Percentiles rank a stretch among this genome's conserved stretches.
Conservation (phyloP, 345 rosid genomes). For the Physaria fendleri region DNA sequence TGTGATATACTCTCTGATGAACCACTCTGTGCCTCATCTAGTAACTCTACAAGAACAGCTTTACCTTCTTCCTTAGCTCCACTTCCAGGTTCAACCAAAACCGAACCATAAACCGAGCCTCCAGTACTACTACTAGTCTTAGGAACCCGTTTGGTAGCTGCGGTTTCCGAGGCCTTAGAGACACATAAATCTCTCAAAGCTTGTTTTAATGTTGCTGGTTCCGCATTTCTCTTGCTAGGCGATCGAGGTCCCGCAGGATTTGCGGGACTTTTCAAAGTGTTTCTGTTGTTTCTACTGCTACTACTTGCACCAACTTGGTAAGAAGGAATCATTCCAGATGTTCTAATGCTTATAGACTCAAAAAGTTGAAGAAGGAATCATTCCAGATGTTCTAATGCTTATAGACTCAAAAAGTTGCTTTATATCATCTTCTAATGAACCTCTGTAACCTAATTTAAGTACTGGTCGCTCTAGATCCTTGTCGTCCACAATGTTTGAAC, state of each 20-base stretch:
- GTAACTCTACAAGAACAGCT: constrained; percentile 49
- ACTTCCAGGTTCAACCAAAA: constrained; percentile 54
- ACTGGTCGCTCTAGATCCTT: constrained; percentile 44
- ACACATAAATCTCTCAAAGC: constrained; percentile 76
- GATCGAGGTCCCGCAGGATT: constrained; percentile 47
- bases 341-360: constrained; percentile 70
- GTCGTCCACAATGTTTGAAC: constrained; percentile 32
- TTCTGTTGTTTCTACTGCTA: constrained; percentile 37
- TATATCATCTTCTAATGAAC: constrained; percentile 77
- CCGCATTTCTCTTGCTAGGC: constrained; percentile 51
- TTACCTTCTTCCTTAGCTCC: constrained; percentile 41
- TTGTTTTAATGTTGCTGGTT: constrained; percentile 69
- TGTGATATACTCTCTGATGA: constrained; percentile 34
- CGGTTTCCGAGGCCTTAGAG: constrained; percentile 90
- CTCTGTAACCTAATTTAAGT: constrained; percentile 53
- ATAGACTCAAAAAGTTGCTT: no score
- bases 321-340: constrained; percentile 48
- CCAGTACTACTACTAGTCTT: constrained; percentile 30
- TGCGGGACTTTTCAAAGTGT: constrained; percentile 62
- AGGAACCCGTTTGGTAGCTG: constrained; percentile 63
- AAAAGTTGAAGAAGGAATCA: no score
- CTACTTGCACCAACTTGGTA: constrained; percentile 36
- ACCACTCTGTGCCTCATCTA: constrained; percentile 42
- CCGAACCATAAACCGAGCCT: constrained; percentile 57
- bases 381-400: no score